Evolutionary conservation across 305 asterid genomes (phyloP), one percentile per base, ranked within the genome.

Genomic region (Fraxinus angustifolia): DNA sequence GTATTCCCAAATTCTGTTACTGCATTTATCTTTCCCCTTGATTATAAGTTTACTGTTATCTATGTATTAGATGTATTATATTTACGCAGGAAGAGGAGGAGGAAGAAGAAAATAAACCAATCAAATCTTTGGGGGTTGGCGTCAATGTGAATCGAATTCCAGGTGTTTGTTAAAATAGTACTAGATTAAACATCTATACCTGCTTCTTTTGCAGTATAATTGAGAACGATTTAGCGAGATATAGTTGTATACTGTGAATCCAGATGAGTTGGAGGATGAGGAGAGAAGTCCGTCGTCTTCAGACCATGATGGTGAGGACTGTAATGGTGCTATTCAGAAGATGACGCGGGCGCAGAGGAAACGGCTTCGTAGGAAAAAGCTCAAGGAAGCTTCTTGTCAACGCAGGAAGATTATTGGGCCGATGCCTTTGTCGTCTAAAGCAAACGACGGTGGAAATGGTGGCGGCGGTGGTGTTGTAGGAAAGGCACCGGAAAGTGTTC

Each of bases 271-370:
- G 48, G 90, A 88, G 53, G 77, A 78, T 5, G 88, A 80, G 58
- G 83, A 76, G 76, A 79, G 82, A 21, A 42, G 81, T 45, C 73
- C 84, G 11, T 85, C 82, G 56, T 84, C 87, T 1, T 83, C 91
- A 14, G 79, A 82, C 81, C 73, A 81, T 28, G 82, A 76, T 19
- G 79, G 53, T 4, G 80, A 78, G 7, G 87, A 45, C 6, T 84
- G 68, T 73, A 77, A 67, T 7, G 73, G 77, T 35, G 84, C 81
- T 36, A 4, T 73, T 53, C 84, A 75, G 82, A 93, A 89, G 87
- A 77, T 87, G 81, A 92, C 91, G 45, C 88, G 97, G 85, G 94
- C 97, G n/a, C 92, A 93, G 82, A 89, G 97, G 83, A 93, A 92
- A 89, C 87, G 93, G 88, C 88, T 91, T 60, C 91, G 95, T 12